Conservation (phyloP, 108 stramenopile genomes). For the Seminavis robusta region DNA sequence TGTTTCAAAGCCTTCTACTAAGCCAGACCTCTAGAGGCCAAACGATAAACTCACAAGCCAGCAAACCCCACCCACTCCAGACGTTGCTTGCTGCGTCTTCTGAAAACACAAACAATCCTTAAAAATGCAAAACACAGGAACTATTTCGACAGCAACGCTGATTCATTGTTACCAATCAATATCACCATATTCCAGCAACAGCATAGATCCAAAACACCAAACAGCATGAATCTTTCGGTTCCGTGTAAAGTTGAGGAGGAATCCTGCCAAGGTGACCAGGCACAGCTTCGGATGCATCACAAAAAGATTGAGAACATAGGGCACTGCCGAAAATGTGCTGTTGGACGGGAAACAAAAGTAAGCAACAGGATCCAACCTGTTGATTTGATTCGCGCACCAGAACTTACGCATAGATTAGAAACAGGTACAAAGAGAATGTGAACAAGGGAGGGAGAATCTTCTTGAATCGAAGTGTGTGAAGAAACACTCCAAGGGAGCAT, state of each 20-base stretch:
- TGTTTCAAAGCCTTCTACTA: no score
- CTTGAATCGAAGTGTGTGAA: slow-evolving; percentile 40
- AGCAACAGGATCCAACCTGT: no score
- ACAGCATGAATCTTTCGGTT: slow-evolving; percentile 22
- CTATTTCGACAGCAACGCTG: no score
- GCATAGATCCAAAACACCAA: slow-evolving; percentile 24
- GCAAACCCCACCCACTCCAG: no score
- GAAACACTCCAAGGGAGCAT: slow-evolving; percentile 29
- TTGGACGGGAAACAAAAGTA: no score
- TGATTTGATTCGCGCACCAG: no score
- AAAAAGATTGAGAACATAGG: slow-evolving; percentile 28
- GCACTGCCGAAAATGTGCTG: slow-evolving; percentile 35
- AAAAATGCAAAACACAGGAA: no score
- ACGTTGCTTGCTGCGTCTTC: no score
- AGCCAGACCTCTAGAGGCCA: no score
- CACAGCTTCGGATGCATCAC: slow-evolving; percentile 15
- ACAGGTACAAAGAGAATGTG: slow-evolving; percentile 37
- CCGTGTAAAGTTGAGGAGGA: slow-evolving; percentile 30
- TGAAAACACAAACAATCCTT: no score
- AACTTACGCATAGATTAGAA: slow-evolving; percentile 36
- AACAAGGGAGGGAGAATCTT: slow-evolving; percentile 33
- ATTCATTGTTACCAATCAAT: slow-evolving; percentile 34
- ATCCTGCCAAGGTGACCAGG: slow-evolving; percentile 13
- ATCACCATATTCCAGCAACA: slow-evolving; percentile 4
- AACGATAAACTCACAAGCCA: no score